phyloP scores from a whole-genome alignment of 164 flowering plant species.

The Hamamelis virginiana region DNA sequence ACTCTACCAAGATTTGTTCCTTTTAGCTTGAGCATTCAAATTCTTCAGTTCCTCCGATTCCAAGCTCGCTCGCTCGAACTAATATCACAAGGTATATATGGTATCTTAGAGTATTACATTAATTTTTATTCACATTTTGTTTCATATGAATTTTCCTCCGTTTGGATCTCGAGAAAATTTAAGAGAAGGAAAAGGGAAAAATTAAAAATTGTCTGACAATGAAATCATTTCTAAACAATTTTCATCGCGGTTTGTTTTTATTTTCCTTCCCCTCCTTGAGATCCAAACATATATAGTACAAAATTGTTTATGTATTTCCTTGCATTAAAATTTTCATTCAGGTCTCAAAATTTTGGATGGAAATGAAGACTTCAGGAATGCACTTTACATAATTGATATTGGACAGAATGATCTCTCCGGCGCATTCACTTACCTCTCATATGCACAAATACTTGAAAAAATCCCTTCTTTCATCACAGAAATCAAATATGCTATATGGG shows the following conservation, averaged over 20 bases:
- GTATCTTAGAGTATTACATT: neutral
- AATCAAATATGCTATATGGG: conserved; percentile 44
- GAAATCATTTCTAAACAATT: too few species aligned
- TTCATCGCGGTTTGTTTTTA: too few species aligned
- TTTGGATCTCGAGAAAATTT: too few species aligned
- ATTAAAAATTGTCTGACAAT: too few species aligned
- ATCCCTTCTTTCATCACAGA: conserved; percentile 49
- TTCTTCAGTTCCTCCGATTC: conserved; percentile 51
- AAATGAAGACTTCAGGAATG: conserved; percentile 43
- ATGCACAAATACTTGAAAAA: conserved; percentile 28
- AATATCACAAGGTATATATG: conserved; percentile 29
- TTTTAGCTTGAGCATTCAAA: conserved; percentile 45
- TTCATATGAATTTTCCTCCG: too few species aligned
- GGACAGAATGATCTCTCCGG: conserved; percentile 55
- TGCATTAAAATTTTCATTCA: neutral
- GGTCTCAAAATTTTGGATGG: conserved; percentile 28
- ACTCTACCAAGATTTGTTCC: conserved; percentile 37
- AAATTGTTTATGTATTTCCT: neutral
- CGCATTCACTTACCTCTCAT: conserved; percentile 39
- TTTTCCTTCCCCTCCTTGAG: too few species aligned
- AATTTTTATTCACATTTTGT: too few species aligned
- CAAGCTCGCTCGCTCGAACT: conserved; percentile 40
- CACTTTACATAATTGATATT: conserved; percentile 57
- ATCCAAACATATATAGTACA: too few species aligned
- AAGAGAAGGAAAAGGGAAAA: too few species aligned